Evolutionary conservation across 805 yeast genomes (phyloP), one percentile per base, ranked within the genome.

Genomic region (Hanseniaspora nectarophila): DNA sequence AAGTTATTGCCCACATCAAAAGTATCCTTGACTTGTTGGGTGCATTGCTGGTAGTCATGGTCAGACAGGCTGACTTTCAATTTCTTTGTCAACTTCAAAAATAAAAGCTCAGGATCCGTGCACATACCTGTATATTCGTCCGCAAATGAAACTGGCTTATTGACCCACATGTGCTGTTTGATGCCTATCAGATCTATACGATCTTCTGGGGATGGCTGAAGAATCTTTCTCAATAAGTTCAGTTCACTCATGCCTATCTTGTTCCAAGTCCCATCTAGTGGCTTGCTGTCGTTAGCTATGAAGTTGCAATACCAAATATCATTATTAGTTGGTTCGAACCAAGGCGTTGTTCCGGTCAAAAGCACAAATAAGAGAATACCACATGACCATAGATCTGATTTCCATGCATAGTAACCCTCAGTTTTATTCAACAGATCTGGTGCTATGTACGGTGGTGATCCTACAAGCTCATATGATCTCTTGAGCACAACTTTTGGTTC

Each of bases 401-500:
- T 57, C 49, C 76, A 77, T 0, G 86, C 78, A 43, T 75, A 78
- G 58, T 83, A 83, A 3, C 73, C 72, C 2, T 67, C 64, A n/a
- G 7, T 13, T 3, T 67, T 66, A 18, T 59, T 57, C 20, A 74
- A 65, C 18, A 83, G 73, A 59, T 83, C 92, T 1, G 92, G 92
- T 0, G 92, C 90, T 70, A 81, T 75, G 60, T 83, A 83, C 5
- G 88, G 89, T 1, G 85, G 83, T 1, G 85, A 79, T 0, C 90
- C 84, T 63, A 87, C 76, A 31, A 81, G 73, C 28, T 80, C 74
- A 23, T 66, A 62, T 37, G 79, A 73, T 35, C 68, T 71, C 39
- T 74, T 73, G 4, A 39, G 12, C 2, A n/a, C 24, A 20, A 20
- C 42, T 18, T 28, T 18, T 8, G 9, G 12, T 12, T 26, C 34